Evolutionary conservation across 108 stramenopile species (phyloP).

Genomic region (Pseudonitzschia pungens): DNA sequence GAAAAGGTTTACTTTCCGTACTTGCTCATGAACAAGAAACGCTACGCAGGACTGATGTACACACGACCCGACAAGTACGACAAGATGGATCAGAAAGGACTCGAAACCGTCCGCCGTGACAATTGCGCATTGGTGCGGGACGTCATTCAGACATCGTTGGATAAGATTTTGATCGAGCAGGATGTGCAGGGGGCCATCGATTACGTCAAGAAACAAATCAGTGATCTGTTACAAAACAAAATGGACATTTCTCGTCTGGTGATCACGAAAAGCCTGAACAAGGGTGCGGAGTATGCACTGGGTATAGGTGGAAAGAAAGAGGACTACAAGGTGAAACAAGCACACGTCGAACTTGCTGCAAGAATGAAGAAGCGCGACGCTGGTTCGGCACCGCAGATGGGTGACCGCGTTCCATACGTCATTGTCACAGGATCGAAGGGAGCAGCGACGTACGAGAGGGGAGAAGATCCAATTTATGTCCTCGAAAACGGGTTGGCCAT

Average conservation of each 20-base stretch:
- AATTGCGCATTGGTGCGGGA: conserved; percentile 97
- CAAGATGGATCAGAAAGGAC: conserved; percentile 99
- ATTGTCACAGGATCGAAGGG: conserved; percentile 96
- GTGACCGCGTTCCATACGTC: conserved; percentile 99
- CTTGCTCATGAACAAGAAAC: conserved; percentile 99
- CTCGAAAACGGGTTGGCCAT: conserved; percentile 97
- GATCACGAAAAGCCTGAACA: conserved; percentile 97
- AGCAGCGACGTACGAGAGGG: conserved; percentile 92
- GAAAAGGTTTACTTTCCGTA: conserved; percentile 99
- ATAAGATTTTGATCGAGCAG: conserved; percentile 95
- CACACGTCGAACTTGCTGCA: conserved; percentile 98
- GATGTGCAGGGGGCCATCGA: conserved; percentile 88
- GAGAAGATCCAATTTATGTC: conserved; percentile 98
- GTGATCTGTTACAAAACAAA: conserved; percentile 97
- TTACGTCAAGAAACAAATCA: conserved; percentile 91
- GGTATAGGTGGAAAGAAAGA: conserved; percentile 90
- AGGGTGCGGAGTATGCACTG: conserved; percentile 92
- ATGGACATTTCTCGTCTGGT: conserved; percentile 98
- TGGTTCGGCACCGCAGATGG: conserved; percentile 97
- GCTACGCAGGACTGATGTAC: conserved; percentile 99
- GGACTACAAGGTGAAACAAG: conserved; percentile 95
- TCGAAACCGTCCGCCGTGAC: conserved; percentile 99
- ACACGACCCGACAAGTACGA: conserved; percentile 94
- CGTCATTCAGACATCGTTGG: conserved; percentile 94
- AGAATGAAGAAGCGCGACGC: conserved; percentile 97